phyloP scores from a whole-genome alignment of 305 asterid species.

The Petunia hybrid region DNA sequence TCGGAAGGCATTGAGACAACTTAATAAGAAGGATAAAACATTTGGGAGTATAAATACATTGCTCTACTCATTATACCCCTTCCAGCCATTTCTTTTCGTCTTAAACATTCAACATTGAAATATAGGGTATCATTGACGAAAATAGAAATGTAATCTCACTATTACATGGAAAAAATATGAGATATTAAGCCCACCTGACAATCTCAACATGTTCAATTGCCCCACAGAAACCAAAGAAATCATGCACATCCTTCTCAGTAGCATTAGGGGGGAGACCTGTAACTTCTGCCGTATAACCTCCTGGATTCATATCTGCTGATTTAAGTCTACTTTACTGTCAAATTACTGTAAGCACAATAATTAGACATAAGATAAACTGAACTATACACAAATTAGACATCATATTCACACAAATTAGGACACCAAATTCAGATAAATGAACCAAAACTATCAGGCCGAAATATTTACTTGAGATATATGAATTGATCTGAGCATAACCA shows the following conservation, averaged over 20 bases:
- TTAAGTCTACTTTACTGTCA: not conserved
- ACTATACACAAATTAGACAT: not conserved
- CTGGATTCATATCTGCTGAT: slow-evolving; percentile 62
- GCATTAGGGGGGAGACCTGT: slow-evolving; percentile 77
- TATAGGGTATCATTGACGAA: not conserved
- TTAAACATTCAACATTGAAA: not conserved
- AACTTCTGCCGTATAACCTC: slow-evolving; percentile 80
- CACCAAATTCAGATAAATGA: not conserved
- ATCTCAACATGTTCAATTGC: slow-evolving; percentile 86
- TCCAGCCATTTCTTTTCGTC: not conserved
- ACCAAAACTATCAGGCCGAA: not conserved
- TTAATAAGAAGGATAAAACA: not conserved
- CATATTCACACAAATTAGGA: not conserved
- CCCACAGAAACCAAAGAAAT: slow-evolving; percentile 91
- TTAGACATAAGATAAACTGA: not conserved
- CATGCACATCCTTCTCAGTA: slow-evolving; percentile 83
- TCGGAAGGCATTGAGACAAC: not conserved
- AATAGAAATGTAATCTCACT: not conserved
- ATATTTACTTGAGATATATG: not conserved
- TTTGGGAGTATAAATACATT: not conserved
- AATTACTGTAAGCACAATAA: not conserved
- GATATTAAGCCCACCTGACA: slow-evolving; percentile 62
- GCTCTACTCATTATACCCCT: not conserved
- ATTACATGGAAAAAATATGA: not conserved
- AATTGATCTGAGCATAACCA: not conserved